Evolutionary conservation across 140 eudicot species (phyloP).

Genomic region (Anethum foeniculum): DNA sequence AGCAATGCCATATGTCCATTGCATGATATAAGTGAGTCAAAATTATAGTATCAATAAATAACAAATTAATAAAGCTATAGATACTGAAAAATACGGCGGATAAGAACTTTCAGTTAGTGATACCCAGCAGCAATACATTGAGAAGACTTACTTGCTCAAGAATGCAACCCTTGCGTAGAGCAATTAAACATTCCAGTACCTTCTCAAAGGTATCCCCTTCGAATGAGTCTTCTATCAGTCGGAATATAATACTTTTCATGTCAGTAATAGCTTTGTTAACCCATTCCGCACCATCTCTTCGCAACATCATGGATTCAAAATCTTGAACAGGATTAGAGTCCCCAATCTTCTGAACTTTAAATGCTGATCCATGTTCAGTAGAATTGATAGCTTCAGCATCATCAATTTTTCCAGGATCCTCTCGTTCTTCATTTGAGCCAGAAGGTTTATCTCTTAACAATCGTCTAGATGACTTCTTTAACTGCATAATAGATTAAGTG

Average conservation of each 20-base stretch:
- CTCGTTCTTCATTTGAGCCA: constrained; percentile 42
- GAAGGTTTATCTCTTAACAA: constrained; percentile 48
- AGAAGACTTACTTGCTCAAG: constrained; percentile 63
- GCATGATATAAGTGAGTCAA: neutral
- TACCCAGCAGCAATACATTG: neutral
- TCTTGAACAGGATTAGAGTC: constrained; percentile 64
- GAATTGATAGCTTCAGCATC: constrained; percentile 36
- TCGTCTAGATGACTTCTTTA: constrained; percentile 68
- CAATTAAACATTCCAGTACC: constrained; percentile 63
- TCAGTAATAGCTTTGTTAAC: constrained; percentile 64
- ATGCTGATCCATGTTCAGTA: constrained; percentile 35
- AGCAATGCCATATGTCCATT: neutral
- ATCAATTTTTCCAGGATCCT: constrained; percentile 21
- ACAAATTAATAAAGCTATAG: neutral
- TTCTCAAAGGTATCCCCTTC: constrained; percentile 60
- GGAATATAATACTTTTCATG: constrained; percentile 62
- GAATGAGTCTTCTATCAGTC: constrained; percentile 50
- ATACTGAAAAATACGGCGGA: neutral
- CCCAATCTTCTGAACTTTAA: constrained; percentile 58
- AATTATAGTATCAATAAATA: neutral
- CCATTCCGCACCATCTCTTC: constrained; percentile 89
- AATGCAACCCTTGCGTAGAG: constrained; percentile 85
- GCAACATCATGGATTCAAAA: constrained; percentile 85
- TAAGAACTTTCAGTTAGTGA: neutral
- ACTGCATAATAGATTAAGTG: constrained; percentile 34